These are phyloP conservation scores for Ophiocordyceps unilateralis DNA, from an alignment of 2,329 filamentous ascomycete species.

Conservation along the genomic window DNA sequence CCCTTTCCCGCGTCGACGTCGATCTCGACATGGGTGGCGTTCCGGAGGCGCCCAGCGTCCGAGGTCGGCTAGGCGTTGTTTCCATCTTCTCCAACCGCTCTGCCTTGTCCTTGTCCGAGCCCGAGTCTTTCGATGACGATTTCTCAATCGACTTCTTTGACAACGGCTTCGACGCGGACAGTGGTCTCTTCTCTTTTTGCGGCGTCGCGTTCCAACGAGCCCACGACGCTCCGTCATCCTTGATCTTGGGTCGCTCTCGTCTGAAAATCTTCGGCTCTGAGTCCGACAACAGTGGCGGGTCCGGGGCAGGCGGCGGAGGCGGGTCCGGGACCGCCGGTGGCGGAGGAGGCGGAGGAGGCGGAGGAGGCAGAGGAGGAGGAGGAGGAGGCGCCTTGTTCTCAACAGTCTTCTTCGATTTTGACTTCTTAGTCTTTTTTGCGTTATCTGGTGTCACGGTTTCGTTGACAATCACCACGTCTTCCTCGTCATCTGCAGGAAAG, in stretches of 20 bases:
- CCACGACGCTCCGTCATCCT: constrained; percentile 57
- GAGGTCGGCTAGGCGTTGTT: constrained; percentile 35
- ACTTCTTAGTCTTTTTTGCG: constrained; percentile 19
- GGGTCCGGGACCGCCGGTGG: constrained; percentile 23
- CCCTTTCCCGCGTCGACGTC: constrained; percentile 48
- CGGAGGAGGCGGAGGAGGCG: constrained; percentile 9
- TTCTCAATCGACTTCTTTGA: constrained; percentile 38
- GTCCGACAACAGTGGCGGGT: constrained; percentile 30
- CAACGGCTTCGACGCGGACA: constrained; percentile 45
- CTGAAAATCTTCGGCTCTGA: constrained; percentile 43
- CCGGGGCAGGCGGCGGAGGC: constrained; percentile 26
- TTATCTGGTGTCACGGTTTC: constrained; percentile 28
- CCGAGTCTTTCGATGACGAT: constrained; percentile 48
- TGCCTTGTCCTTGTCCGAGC: constrained; percentile 57
- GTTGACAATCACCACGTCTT: constrained; percentile 31
- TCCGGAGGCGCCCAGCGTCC: constrained; percentile 46
- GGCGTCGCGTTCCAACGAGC: constrained; percentile 50
- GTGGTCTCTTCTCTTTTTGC: constrained; percentile 27
- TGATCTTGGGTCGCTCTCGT: constrained; percentile 64
- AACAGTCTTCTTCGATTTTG: constrained; percentile 7
- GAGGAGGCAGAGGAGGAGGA: neutral
- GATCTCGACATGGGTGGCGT: constrained; percentile 50
- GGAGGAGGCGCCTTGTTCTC: constrained; percentile 3
- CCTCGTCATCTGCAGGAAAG: constrained; percentile 36
- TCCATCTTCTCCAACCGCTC: constrained; percentile 26